phyloP scores from a whole-genome alignment of 768 basidiomycete genomes.

The Candolleomyces eurysporus region DNA sequence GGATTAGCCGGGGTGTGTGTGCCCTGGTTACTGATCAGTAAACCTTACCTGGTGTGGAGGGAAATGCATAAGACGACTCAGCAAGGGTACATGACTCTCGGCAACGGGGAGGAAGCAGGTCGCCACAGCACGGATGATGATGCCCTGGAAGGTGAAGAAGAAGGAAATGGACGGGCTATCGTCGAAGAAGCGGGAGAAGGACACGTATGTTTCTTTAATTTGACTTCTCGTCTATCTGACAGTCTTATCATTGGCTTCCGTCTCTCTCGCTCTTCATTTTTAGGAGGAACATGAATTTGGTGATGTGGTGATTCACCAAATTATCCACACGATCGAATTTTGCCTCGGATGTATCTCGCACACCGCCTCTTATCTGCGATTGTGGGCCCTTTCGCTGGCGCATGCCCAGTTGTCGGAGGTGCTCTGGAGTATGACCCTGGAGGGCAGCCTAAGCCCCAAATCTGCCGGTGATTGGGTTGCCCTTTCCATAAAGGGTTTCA shows the following conservation, averaged over 20 bases:
- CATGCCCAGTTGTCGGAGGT: constrained; percentile 97
- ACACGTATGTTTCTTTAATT: constrained; percentile 52
- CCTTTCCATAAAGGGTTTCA: constrained; percentile 45
- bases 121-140: constrained; percentile 63
- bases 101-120: constrained; percentile 49
- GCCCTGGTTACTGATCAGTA: constrained; percentile 90
- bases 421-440: constrained; percentile 87
- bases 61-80: constrained; percentile 82
- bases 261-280: neutral
- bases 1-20: constrained; percentile 83
- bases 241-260: neutral
- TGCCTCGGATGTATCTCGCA: constrained; percentile 99
- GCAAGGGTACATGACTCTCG: constrained; percentile 76
- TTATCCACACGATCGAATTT: constrained; percentile 99
- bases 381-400: constrained; percentile 97
- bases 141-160: constrained; percentile 73
- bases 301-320: constrained; percentile 94
- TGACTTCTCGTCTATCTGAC: constrained; percentile 12
- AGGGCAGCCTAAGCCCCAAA: constrained; percentile 53
- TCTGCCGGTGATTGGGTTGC: constrained; percentile 59
- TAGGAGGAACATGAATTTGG: constrained; percentile 89
- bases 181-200: constrained; percentile 78
- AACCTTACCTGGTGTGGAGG: constrained; percentile 90
- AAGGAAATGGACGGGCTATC: constrained; percentile 72
- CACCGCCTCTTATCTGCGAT: constrained; percentile 88